Conservation (phyloP, 1,139 yeast genomes). For the Suhomyces atakaporum region DNA sequence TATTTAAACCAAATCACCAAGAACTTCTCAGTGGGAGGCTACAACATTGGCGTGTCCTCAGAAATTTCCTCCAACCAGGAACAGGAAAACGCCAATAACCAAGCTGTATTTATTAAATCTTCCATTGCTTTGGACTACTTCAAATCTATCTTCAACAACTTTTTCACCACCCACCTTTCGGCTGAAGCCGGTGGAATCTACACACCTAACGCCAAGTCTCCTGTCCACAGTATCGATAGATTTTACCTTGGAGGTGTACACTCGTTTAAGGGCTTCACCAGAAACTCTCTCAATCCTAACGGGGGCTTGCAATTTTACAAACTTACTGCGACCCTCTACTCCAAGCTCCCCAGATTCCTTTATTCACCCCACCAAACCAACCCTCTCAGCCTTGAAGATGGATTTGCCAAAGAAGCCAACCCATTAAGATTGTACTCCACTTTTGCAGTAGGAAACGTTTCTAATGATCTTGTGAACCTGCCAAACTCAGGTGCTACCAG, state of each 20-base stretch:
- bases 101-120: constrained; percentile 31
- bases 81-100: constrained; percentile 24
- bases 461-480: constrained; percentile 30
- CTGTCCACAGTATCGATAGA: constrained; percentile 48
- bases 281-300: constrained; percentile 36
- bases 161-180: constrained; percentile 38
- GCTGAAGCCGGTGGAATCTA: constrained; percentile 40
- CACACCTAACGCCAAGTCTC: constrained; percentile 22
- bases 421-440: constrained; percentile 49
- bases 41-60: constrained; percentile 21
- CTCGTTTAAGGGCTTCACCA: constrained; percentile 42
- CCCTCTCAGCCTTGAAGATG: constrained; percentile 19
- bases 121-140: constrained; percentile 30
- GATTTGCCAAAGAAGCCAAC: constrained; percentile 26
- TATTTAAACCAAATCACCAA: constrained; percentile 28
- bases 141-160: constrained; percentile 40
- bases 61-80: constrained; percentile 40
- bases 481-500: constrained; percentile 30
- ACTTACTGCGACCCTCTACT: constrained; percentile 34
- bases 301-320: constrained; percentile 49
- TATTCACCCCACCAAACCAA: constrained; percentile 21
- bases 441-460: constrained; percentile 35
- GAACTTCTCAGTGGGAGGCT: constrained; percentile 38
- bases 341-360: constrained; percentile 39
- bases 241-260: constrained; percentile 51